Evolutionary conservation across 108 stramenopile species (phyloP), one percentile per base, ranked within the genome.

Genomic region (Cylindrotheca fusiformis): DNA sequence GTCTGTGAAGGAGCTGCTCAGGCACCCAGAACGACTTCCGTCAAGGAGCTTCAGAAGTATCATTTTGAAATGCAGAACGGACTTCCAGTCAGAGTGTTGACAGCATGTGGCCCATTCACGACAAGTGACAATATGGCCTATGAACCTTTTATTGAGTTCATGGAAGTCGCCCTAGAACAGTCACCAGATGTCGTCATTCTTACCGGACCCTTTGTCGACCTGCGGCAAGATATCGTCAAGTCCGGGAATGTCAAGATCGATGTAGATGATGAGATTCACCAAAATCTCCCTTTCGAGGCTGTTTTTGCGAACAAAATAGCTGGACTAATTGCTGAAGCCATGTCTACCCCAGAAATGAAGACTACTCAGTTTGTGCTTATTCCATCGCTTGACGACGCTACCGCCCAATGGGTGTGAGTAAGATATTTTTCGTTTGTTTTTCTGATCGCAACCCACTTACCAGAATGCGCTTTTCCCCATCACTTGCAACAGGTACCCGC

Each of bases 191-290:
- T 97, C 29, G 87, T 97, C 50, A 74, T 99, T 20, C 74, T 99
- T 52, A 80, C 75, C 28, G 98, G 98, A 3, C 98, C 98, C 20
- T 99, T 99, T 77, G 95, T 99, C 6, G 95, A 96, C 70, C 65
- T 77, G 17, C 49, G 83, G 54, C 96, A 97, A 46, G 79, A 89
- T 25, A 45, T 72, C 30, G 65, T 84, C 19, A 20, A 71, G 22
- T 41, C 52, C 8, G 86, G 86, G 19, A 58, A 76, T 3, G 67
- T 75, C 0, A 67, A 36, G 2, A 30, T 75, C 5, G 53, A 66
- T 32, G 44, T 80, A 8, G 75, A 75, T 32, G 68, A 75, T 48
- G 77, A 74, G 19, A 12, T 41, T 4, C 83, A 72, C 24, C 72
- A 79, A 58, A 47, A 59, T 18, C 82, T 95, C 5, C 74, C 84